Evolutionary conservation across 2,329 filamentous ascomycete genomes (phyloP).

Genomic region (Pseudogymnoascus sp.): DNA sequence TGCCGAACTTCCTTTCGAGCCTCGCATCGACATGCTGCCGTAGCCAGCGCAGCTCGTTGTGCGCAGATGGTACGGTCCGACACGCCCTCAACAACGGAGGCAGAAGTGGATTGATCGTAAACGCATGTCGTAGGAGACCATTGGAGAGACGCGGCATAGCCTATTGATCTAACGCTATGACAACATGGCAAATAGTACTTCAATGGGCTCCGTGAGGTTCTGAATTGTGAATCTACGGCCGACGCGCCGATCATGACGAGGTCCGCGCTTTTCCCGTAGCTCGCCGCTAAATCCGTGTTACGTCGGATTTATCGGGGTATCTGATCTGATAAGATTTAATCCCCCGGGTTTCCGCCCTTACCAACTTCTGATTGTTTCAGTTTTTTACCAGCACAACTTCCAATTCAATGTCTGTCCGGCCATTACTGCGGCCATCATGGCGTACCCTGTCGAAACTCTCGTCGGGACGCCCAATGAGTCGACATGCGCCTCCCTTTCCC

Average conservation of each 20-base stretch:
- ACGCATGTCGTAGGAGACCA: slow-evolving; percentile 46
- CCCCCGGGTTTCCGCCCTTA: not conserved
- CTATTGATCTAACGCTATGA: not conserved
- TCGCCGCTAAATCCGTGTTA: not conserved
- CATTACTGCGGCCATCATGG: slow-evolving; percentile 19
- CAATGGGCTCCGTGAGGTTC: not conserved
- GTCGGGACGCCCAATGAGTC: slow-evolving; percentile 12
- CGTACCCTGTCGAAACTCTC: slow-evolving; percentile 18
- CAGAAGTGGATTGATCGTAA: slow-evolving; percentile 45
- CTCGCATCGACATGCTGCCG: slow-evolving; percentile 43
- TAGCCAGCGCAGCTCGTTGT: slow-evolving; percentile 67
- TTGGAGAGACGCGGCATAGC: slow-evolving; percentile 57
- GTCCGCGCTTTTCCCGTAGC: not conserved
- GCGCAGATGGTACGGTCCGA: slow-evolving; percentile 52
- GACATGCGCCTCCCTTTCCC: slow-evolving; percentile 19
- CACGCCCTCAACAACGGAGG: slow-evolving; percentile 55
- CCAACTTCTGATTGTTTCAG: not conserved
- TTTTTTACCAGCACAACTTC: not conserved
- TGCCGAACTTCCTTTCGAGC: slow-evolving; percentile 10
- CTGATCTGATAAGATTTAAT: slow-evolving; percentile 5
- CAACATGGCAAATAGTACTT: not conserved
- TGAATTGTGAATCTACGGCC: not conserved
- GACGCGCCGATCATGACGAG: not conserved
- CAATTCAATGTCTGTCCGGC: slow-evolving; percentile 11
- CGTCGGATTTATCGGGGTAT: not conserved